These are phyloP conservation scores for Phaffomyces antillensis DNA, from an alignment of 805 yeast genomes.

Conservation along the genomic window DNA sequence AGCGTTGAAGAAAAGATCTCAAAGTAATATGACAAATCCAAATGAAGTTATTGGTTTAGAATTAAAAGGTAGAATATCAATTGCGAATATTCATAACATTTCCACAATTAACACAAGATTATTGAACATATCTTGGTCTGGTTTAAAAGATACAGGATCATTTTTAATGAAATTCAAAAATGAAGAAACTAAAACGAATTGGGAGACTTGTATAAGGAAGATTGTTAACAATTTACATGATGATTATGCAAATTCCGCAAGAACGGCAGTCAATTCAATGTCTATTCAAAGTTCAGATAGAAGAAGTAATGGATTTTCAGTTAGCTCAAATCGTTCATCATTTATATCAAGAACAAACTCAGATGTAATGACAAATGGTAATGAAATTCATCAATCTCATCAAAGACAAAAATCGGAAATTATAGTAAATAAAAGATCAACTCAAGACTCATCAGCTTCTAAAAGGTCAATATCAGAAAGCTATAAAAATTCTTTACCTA, in stretches of 20 bases:
- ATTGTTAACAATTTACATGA: slow-evolving; percentile 30
- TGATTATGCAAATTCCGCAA: slow-evolving; percentile 12
- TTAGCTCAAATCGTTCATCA: slow-evolving; percentile 20
- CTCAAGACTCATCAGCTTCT: slow-evolving; percentile 21
- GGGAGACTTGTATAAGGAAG: slow-evolving; percentile 63
- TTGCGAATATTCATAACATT: slow-evolving; percentile 55
- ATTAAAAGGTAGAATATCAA: slow-evolving; percentile 75
- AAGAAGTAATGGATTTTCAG: slow-evolving; percentile 23
- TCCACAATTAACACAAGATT: slow-evolving; percentile 42
- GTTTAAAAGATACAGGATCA: slow-evolving; percentile 78
- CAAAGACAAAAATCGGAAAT: slow-evolving; percentile 24
- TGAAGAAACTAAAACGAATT: slow-evolving; percentile 76
- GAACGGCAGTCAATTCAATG: slow-evolving; percentile 13
- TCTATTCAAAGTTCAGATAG: slow-evolving; percentile 14
- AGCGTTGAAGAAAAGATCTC: slow-evolving; percentile 34
- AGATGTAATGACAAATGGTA: slow-evolving; percentile 5
- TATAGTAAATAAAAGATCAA: slow-evolving; percentile 16
- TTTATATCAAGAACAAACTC: slow-evolving; percentile 18
- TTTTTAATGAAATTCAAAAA: slow-evolving; percentile 75
- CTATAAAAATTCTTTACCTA: slow-evolving; percentile 31
- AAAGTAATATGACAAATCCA: slow-evolving; percentile 16
- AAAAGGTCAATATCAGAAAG: slow-evolving; percentile 34
- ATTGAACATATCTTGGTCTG: slow-evolving; percentile 71
- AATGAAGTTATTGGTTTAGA: slow-evolving; percentile 38
- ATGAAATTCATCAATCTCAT: slow-evolving; percentile 10